These are phyloP conservation scores for Eucalyptus regnans DNA, from an alignment of 345 rosid genomes.

Conservation along the genomic window DNA sequence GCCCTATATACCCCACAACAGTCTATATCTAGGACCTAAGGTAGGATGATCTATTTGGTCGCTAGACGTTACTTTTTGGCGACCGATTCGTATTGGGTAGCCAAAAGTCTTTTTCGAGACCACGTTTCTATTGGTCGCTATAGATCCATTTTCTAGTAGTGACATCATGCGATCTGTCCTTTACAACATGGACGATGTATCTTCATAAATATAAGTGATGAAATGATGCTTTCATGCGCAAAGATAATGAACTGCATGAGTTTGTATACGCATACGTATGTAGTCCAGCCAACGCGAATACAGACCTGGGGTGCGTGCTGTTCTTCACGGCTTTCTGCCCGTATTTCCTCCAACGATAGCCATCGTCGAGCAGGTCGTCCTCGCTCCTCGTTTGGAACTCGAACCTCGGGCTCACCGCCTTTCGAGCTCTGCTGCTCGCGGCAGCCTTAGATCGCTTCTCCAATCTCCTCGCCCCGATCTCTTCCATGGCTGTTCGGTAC, in stretches of 20 bases:
- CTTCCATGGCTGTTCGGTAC: neutral
- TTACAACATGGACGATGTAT: neutral
- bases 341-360: constrained; percentile 67
- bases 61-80: neutral
- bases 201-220: neutral
- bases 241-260: neutral
- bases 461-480: constrained; percentile 2
- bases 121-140: neutral
- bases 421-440: constrained; percentile 17
- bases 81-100: neutral
- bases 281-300: neutral
- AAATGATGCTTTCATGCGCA: neutral
- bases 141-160: neutral
- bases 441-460: constrained; percentile 5
- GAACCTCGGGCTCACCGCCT: constrained; percentile 29
- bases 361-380: constrained; percentile 68
- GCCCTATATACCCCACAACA: neutral
- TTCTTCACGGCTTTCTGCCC: constrained; percentile 68
- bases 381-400: constrained; percentile 61
- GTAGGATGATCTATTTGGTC: neutral
- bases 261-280: neutral
- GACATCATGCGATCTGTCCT: neutral
- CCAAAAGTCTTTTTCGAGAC: neutral
- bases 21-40: neutral
- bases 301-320: constrained; percentile 53